Evolutionary conservation across 2,329 filamentous ascomycete genomes (phyloP).

Genomic region (Beauveria australis): DNA sequence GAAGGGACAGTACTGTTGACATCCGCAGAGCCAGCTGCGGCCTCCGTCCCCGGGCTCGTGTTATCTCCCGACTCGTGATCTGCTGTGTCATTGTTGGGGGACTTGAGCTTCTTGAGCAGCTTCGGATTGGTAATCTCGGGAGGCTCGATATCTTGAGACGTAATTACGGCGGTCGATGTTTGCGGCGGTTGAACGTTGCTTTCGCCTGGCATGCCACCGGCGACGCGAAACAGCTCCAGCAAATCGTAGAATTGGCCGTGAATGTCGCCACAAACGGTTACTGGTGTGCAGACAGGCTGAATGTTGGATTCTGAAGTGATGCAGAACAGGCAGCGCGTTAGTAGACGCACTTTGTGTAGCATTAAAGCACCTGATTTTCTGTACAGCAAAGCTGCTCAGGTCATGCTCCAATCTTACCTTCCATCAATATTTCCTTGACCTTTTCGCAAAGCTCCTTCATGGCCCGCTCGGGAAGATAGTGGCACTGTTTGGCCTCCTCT

Average conservation of each 20-base stretch:
- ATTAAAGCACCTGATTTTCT: neutral
- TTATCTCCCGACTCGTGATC: constrained; percentile 39
- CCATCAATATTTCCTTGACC: constrained; percentile 98
- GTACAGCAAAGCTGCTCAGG: neutral
- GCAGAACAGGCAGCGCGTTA: neutral
- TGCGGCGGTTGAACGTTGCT: constrained; percentile 60
- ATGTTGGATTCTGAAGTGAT: constrained; percentile 78
- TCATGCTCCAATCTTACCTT: constrained; percentile 50
- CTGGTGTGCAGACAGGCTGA: constrained; percentile 91
- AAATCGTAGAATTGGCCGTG: constrained; percentile 99
- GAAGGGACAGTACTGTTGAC: constrained; percentile 24
- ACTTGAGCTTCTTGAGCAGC: constrained; percentile 72
- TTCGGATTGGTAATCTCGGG: constrained; percentile 85
- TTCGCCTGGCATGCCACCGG: constrained; percentile 92
- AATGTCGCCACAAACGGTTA: constrained; percentile 96
- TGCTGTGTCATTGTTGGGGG: constrained; percentile 41
- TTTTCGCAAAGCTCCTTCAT: constrained; percentile 99
- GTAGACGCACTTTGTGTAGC: neutral
- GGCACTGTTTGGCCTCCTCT: constrained; percentile 91
- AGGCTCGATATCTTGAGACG: constrained; percentile 84
- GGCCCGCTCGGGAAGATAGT: constrained; percentile 87
- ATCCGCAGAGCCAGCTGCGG: constrained; percentile 17
- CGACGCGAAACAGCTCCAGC: constrained; percentile 91
- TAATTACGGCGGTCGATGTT: constrained; percentile 67
- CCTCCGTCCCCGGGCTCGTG: constrained; percentile 21